Evolutionary conservation across 2,329 filamentous ascomycete species (phyloP), one percentile per base, ranked within the genome.

Genomic region (Diplodia intermedia): DNA sequence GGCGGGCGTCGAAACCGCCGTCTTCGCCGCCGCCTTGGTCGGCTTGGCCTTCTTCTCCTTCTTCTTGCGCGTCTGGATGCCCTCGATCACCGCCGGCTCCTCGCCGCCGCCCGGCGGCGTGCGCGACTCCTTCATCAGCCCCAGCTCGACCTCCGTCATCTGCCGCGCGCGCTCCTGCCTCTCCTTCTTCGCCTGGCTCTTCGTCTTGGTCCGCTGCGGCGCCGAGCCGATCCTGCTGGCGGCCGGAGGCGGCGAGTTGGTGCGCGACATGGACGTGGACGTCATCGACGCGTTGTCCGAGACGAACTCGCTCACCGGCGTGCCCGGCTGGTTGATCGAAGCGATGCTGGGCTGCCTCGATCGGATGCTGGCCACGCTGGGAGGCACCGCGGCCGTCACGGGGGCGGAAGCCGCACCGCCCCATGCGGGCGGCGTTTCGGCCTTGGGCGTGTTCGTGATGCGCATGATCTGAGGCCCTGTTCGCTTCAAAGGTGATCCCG

Each of bases 11-110:
- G 68, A 69, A 6, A 20, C 26, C 20, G 55, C 40, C 2, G 56
- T 68, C 6, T 49, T 60, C 1, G 20, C 3, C 4, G 69, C 11
- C 2, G 69, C 15, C 36, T 61, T 63, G 18, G 47, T 31, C 14
- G 66, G 54, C 23, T 55, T 65, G 9, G 43, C 55, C 79, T 93
- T 94, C 83, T 91, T 93, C 76, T 91, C 88, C 81, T 94, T 95
- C 83, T 93, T 94, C 83, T 93, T 93, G 65, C 92, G 87, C 40
- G 91, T 91, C 60, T 93, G 77, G 50, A 96, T 90, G 0, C 92
- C 92, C 8, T 88, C 92, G 71, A 86, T 82, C 11, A 68, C 63
- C 9, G 71, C 66, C 12, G 71, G 71, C 3, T 79, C 78, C 29
- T 79, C 78, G 18, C 74, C 68, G 12, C 23, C 23, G 23, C n/a